phyloP scores from a whole-genome alignment of 805 yeast genomes.

The Candida arabinofermentans region DNA sequence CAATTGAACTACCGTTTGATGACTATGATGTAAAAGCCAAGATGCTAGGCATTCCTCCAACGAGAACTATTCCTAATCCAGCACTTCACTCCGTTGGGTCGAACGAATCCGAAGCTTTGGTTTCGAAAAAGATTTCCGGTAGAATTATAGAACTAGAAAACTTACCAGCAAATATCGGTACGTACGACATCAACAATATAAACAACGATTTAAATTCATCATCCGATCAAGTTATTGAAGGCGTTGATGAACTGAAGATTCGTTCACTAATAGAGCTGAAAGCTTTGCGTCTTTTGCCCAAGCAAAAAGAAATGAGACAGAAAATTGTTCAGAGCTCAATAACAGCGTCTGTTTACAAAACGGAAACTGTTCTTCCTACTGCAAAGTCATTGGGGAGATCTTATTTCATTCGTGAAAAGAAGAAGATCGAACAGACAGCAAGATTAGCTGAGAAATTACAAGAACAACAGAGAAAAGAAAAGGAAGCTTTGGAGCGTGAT shows the following conservation, averaged over 20 bases:
- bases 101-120: conserved; percentile 46
- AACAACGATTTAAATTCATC: conserved; percentile 33
- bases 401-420: conserved; percentile 61
- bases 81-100: conserved; percentile 45
- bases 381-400: conserved; percentile 68
- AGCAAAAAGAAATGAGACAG: conserved; percentile 69
- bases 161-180: conserved; percentile 68
- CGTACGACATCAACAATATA: conserved; percentile 38
- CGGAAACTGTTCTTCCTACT: conserved; percentile 51
- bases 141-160: conserved; percentile 56
- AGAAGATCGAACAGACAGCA: conserved; percentile 70
- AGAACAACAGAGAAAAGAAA: conserved; percentile 64
- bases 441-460: conserved; percentile 72
- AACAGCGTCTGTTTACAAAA: conserved; percentile 45
- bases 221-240: conserved; percentile 41
- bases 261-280: conserved; percentile 68
- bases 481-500: conserved; percentile 45
- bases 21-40: conserved; percentile 37
- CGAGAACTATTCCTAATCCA: conserved; percentile 29
- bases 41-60: conserved; percentile 35
- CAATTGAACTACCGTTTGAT: conserved; percentile 18
- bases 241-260: conserved; percentile 57
- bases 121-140: conserved; percentile 43
- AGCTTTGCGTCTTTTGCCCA: conserved; percentile 57
- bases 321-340: conserved; percentile 39